Evolutionary conservation across 352 stramenopile genomes (phyloP).

Genomic region (Phytopythium chamaehyphon): DNA sequence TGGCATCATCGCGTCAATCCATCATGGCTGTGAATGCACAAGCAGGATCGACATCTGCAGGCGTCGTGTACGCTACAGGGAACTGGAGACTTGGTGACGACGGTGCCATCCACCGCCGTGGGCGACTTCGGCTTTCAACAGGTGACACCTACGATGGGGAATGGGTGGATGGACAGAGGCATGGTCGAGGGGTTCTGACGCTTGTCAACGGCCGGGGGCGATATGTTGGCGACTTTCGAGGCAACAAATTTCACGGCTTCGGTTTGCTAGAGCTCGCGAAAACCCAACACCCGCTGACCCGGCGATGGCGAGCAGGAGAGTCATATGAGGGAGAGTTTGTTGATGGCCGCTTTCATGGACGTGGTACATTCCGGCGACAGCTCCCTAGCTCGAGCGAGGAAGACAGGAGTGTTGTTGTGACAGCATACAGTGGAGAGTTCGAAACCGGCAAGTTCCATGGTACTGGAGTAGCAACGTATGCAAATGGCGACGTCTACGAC

Average conservation of each 20-base stretch:
- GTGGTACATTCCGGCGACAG: constrained; percentile 19
- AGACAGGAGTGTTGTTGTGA: constrained; percentile 30
- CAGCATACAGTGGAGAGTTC: constrained; percentile 52
- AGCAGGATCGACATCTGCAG: neutral
- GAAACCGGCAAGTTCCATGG: constrained; percentile 47
- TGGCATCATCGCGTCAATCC: too few species aligned
- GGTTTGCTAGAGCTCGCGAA: constrained; percentile 46
- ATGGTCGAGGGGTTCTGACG: constrained; percentile 52
- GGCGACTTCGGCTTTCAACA: constrained; percentile 63
- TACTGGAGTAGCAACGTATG: constrained; percentile 51
- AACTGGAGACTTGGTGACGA: constrained; percentile 71
- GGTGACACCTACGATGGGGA: constrained; percentile 84
- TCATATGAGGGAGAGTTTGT: constrained; percentile 67
- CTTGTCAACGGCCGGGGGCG: constrained; percentile 31
- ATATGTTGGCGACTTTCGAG: constrained; percentile 53
- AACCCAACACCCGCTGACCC: constrained; percentile 57
- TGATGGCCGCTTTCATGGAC: constrained; percentile 47
- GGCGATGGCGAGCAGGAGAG: constrained; percentile 52
- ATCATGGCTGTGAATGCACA: neutral
- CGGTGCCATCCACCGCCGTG: constrained; percentile 66
- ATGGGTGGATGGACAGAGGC: constrained; percentile 79
- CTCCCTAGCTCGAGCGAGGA: neutral
- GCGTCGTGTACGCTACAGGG: constrained; percentile 59
- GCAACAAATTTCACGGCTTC: constrained; percentile 61
- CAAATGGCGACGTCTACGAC: constrained; percentile 62